Conservation (phyloP, 352 stramenopile species). For the Pythium aquatile region DNA sequence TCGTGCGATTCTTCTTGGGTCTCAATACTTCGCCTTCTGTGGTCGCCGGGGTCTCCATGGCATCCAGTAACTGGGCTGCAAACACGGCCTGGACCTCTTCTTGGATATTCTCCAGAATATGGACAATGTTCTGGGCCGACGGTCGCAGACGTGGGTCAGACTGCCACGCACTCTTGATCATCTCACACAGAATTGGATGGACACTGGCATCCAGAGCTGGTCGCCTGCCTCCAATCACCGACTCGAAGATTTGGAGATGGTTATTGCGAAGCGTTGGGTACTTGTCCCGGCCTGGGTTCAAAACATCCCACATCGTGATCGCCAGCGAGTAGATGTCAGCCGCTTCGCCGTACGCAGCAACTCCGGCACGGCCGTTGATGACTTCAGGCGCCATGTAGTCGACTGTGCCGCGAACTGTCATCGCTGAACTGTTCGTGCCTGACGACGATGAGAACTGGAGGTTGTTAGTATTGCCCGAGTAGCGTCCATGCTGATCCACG, state of each 20-base stretch:
- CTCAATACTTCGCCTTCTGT: not conserved
- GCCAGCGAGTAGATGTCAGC: constrained; percentile 74
- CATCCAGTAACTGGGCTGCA: constrained; percentile 18
- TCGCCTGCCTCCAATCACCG: constrained; percentile 43
- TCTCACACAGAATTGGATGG: constrained; percentile 23
- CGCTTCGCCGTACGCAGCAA: constrained; percentile 61
- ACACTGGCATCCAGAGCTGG: constrained; percentile 27
- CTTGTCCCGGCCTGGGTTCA: constrained; percentile 51
- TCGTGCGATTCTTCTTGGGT: not conserved
- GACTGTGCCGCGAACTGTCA: constrained; percentile 42
- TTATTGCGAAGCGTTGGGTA: constrained; percentile 41
- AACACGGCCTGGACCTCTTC: constrained; percentile 27
- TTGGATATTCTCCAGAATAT: constrained; percentile 28
- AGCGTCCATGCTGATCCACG: constrained; percentile 12
- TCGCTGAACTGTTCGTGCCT: not conserved
- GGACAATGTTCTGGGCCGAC: constrained; percentile 27
- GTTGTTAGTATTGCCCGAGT: constrained; percentile 11
- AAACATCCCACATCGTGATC: constrained; percentile 78
- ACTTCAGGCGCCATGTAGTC: constrained; percentile 84
- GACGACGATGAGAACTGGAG: not conserved
- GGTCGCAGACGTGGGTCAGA: constrained; percentile 22
- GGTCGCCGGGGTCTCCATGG: constrained; percentile 10
- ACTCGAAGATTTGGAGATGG: constrained; percentile 48
- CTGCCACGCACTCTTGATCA: constrained; percentile 34
- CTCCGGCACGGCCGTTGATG: constrained; percentile 56